Percentiles rank a stretch among this genome's conserved stretches.
Conservation (phyloP, 345 rosid species). For the Physaria fendleri region DNA sequence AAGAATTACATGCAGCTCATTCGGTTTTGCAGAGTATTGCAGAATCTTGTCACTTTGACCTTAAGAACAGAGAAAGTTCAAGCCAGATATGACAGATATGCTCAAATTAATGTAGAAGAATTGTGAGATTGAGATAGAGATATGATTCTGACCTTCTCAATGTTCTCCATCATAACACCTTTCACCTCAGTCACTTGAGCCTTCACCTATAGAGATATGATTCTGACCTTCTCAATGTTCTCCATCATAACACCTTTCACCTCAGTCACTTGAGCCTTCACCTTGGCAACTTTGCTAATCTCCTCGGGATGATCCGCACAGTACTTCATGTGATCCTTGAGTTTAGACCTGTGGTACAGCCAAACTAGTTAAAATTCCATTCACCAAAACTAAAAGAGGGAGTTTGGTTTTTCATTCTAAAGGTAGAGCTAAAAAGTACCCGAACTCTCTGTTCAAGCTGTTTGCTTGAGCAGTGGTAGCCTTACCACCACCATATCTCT, state of each 20-base stretch:
- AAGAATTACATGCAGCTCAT: neutral
- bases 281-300: conserved; percentile 71
- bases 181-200: conserved; percentile 91
- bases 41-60: neutral
- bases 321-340: conserved; percentile 86
- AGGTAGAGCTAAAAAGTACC: conserved; percentile 27
- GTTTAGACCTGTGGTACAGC: conserved; percentile 46
- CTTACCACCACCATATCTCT: conserved; percentile 84
- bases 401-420: neutral
- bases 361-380: neutral
- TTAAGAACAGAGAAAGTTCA: neutral
- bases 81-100: neutral
- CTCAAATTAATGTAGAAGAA: neutral
- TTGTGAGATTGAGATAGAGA: neutral
- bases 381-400: neutral
- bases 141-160: conserved; percentile 56
- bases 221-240: conserved; percentile 73
- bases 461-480: conserved; percentile 71
- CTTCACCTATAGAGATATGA: conserved; percentile 43
- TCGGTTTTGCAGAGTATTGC: neutral
- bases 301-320: conserved; percentile 87
- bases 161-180: conserved; percentile 92
- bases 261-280: conserved; percentile 85
- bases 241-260: conserved; percentile 96
- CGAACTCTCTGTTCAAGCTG: conserved; percentile 72